Percentiles rank a stretch among this genome's conserved stretches.
Evolutionary conservation across 1,139 yeast species (phyloP).

Genomic region (Lodderomyces jiufengensis): DNA sequence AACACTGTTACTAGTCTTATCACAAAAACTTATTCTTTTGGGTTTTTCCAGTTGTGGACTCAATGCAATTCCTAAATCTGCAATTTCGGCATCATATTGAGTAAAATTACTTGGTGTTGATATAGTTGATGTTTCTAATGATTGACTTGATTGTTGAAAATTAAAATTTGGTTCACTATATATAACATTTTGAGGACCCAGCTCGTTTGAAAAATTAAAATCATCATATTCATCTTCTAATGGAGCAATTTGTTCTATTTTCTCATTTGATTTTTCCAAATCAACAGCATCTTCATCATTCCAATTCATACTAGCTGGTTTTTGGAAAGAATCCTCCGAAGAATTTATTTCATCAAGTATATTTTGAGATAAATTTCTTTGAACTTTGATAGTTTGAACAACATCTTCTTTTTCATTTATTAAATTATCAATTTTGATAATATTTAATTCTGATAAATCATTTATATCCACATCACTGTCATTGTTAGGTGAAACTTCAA

Average conservation of each 20-base stretch:
- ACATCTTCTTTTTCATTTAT: conserved; percentile 23
- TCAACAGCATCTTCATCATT: conserved; percentile 35
- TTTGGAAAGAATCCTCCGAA: conserved; percentile 39
- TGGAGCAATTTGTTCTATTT: conserved; percentile 5
- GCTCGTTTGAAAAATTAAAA: conserved; percentile 8
- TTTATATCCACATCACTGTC: conserved; percentile 29
- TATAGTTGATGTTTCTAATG: conserved; percentile 26
- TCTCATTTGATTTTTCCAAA: conserved; percentile 17
- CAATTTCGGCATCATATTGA: conserved; percentile 40
- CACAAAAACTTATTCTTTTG: conserved; percentile 26
- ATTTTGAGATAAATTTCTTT: conserved; percentile 9
- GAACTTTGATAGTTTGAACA: conserved; percentile 10
- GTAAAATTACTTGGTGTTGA: conserved; percentile 43
- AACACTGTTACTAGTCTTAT: conserved; percentile 15
- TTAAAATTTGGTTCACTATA: conserved; percentile 16
- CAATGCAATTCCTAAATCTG: conserved; percentile 44
- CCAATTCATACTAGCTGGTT: conserved; percentile 45
- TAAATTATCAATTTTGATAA: conserved; percentile 36
- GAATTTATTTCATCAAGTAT: conserved; percentile 17
- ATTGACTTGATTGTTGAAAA: conserved; percentile 16
- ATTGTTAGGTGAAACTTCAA: conserved; percentile 6
- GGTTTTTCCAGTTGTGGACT: conserved; percentile 32
- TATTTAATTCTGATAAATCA: conserved; percentile 40
- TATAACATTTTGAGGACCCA: conserved; percentile 1
- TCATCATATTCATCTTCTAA: conserved; percentile 10